Percentiles rank a stretch among this genome's conserved stretches.
phyloP scores from a whole-genome alignment of 495 filamentous ascomycete species.

The Evernia prunastri region DNA sequence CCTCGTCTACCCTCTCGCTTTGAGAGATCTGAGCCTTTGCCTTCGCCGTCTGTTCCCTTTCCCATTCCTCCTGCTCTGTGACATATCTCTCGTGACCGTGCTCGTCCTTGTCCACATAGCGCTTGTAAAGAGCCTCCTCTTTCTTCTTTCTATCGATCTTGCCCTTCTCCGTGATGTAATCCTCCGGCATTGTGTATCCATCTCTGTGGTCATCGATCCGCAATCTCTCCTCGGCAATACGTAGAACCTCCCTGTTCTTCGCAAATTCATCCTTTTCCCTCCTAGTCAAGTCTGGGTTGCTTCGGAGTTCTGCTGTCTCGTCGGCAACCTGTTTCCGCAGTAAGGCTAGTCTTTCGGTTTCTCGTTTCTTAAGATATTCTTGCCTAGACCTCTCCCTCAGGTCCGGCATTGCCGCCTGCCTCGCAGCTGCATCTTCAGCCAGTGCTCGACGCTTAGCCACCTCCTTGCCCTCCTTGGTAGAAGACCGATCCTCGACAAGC shows the following conservation, averaged over 20 bases:
- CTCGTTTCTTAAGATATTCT: constrained; percentile 88
- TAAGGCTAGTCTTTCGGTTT: constrained; percentile 75
- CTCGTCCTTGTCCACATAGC: constrained; percentile 85
- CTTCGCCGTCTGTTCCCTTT: constrained; percentile 81
- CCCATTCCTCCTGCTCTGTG: constrained; percentile 96
- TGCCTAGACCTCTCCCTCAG: constrained; percentile 78
- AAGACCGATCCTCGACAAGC: constrained; percentile 58
- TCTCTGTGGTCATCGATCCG: constrained; percentile 87
- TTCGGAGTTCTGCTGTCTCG: constrained; percentile 74
- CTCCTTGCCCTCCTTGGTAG: constrained; percentile 51
- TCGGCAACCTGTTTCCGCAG: constrained; percentile 88
- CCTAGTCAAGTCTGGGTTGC: constrained; percentile 66
- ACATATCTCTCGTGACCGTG: constrained; percentile 82
- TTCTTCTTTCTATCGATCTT: constrained; percentile 88
- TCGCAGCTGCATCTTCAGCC: constrained; percentile 57
- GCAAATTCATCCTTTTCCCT: constrained; percentile 86
- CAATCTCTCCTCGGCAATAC: constrained; percentile 80
- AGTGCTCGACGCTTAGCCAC: constrained; percentile 53
- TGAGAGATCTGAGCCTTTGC: constrained; percentile 80
- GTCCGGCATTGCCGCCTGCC: constrained; percentile 63
- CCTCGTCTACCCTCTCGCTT: constrained; percentile 69
- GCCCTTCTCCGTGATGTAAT: constrained; percentile 88
- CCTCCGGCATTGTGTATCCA: constrained; percentile 90
- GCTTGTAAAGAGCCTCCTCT: constrained; percentile 81
- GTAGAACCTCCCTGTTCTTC: constrained; percentile 78